Conservation (phyloP, 73 alveolate species). For the Paramecium pentaurelia region DNA sequence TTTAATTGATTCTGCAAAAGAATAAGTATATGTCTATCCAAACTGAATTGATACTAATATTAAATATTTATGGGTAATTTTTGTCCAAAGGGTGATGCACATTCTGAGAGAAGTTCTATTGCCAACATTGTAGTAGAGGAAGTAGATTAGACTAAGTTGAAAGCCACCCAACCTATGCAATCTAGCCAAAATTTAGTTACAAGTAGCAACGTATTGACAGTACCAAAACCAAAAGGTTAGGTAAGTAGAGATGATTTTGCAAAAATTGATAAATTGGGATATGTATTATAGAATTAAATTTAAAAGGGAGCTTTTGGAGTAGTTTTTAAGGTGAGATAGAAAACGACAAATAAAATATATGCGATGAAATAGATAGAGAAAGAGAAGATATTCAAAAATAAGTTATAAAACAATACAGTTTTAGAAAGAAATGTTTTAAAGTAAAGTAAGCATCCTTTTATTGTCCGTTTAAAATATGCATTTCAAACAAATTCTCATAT, state of each 20-base stretch:
- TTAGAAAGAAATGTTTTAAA: conserved; percentile 86
- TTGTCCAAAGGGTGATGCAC: background rate
- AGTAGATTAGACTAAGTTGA: background rate
- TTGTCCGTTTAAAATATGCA: conserved; percentile 78
- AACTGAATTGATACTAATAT: background rate
- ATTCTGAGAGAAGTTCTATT: background rate
- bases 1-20: background rate
- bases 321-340: conserved; percentile 86
- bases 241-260: background rate
- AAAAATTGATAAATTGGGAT: background rate
- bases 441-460: conserved; percentile 82
- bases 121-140: background rate
- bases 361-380: conserved; percentile 90
- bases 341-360: conserved; percentile 72
- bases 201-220: background rate
- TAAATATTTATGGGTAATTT: background rate
- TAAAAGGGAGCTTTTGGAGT: conserved; percentile 92
- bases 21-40: background rate
- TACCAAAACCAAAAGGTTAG: background rate
- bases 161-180: background rate
- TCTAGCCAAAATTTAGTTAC: background rate
- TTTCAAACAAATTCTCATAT: conserved; percentile 85
- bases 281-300: background rate
- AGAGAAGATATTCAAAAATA: conserved; percentile 69
- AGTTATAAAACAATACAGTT: conserved; percentile 83